Base-by-base conservation (phyloP, 2,329 filamentous ascomycete species). In the Trichoderma citrinoviride region DNA sequence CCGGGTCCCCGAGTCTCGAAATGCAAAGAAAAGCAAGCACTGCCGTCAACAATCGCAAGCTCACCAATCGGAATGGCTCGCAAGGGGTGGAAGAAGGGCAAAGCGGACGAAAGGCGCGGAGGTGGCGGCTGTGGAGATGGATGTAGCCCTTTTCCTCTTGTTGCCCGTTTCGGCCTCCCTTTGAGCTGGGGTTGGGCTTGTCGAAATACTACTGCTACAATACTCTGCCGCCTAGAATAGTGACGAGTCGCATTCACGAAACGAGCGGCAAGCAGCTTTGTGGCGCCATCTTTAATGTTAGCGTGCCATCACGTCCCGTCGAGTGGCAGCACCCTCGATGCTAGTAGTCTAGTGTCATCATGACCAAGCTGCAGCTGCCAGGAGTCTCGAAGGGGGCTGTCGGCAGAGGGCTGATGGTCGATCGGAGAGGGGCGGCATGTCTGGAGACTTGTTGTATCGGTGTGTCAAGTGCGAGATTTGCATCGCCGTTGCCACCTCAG, bases 11-110 rank as follows among this genome's bases (percentile, higher is more conserved):
- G 56, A 3, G 44, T 25, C 49, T 33, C 19, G 12, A 19, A 29
- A 52, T 14, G 33, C 12, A n/a, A 54, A 37, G 23, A 33, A 49
- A 15, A 46, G 7, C 27, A 7, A 57, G 40, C 54, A 57, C 54
- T 57, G 37, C 37, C 47, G 23, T 61, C 21, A 27, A 54, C 49
- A 33, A 37, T 29, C 23, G 60, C 49, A 49, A 46, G n/a, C 60
- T 29, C 60, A 46, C 60, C 60, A 62, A 62, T 62, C 60, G 60
- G 60, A 62, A 62, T 25, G 47, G 17, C 46, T 62, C 14, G 60
- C 47, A 53, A 7, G 25, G 47, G 8, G 29, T 33, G 33, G n/a
- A 37, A 37, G 3, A 29, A 7, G 33, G 33, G 12, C 33, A 37
- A 37, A 37, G 33, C n/a, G n/a, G 37, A 43, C 40, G 27, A 37